Conservation (phyloP, 140 eudicot genomes). For the Stevia rebaudiana region DNA sequence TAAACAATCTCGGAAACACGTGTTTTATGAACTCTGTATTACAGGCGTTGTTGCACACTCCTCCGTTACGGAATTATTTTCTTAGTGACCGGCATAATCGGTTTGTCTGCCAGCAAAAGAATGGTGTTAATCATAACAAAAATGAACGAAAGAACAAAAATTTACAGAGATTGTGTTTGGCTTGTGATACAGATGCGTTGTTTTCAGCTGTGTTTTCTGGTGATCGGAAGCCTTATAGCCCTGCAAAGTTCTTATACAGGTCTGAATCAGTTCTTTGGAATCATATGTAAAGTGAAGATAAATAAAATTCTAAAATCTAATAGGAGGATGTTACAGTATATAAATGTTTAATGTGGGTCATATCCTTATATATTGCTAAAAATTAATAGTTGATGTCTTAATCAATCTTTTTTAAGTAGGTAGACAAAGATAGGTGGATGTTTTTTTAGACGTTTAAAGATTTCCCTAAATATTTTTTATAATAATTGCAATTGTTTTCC, state of each 20-base stretch:
- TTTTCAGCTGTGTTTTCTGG: slow-evolving; percentile 65
- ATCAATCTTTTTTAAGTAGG: neutral
- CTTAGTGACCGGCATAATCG: slow-evolving; percentile 72
- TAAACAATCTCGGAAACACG: slow-evolving; percentile 70
- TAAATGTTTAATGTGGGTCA: slow-evolving; percentile 31
- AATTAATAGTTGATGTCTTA: slow-evolving; percentile 24
- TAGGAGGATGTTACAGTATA: slow-evolving; percentile 20
- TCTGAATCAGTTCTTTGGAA: slow-evolving; percentile 16
- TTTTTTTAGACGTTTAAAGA: slow-evolving; percentile 6
- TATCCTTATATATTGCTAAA: neutral
- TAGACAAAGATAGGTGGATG: slow-evolving; percentile 6
- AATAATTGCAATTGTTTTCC: slow-evolving; percentile 20
- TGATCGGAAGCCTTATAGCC: slow-evolving; percentile 62
- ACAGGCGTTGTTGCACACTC: slow-evolving; percentile 86
- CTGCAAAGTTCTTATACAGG: slow-evolving; percentile 84
- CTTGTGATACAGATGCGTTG: slow-evolving; percentile 82
- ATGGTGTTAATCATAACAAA: slow-evolving; percentile 23
- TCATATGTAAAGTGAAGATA: slow-evolving; percentile 3
- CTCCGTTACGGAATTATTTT: slow-evolving; percentile 73
- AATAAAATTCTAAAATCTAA: slow-evolving; percentile 1
- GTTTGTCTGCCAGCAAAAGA: slow-evolving; percentile 60
- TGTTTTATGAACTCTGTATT: slow-evolving; percentile 88
- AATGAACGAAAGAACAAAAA: slow-evolving; percentile 34
- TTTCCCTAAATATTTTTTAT: neutral
- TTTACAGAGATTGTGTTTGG: slow-evolving; percentile 49